A percentile compares a stretch with the other conserved stretches of the same genome.
Evolutionary conservation across 2,329 filamentous ascomycete genomes (phyloP).

Genomic region (Colletotrichum shisoi): DNA sequence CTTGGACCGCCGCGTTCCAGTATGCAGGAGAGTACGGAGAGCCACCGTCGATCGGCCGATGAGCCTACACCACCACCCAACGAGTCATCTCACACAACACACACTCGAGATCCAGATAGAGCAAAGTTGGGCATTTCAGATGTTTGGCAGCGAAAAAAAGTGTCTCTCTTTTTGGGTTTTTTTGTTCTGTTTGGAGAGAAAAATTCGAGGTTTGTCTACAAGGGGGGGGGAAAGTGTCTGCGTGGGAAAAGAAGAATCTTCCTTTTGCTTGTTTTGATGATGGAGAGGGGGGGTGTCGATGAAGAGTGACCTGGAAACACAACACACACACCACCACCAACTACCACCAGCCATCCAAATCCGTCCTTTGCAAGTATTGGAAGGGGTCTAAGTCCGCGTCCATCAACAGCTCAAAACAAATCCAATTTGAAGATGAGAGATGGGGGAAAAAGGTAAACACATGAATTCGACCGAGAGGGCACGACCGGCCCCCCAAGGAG

Average conservation of each 20-base stretch:
- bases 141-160: conserved; percentile 28
- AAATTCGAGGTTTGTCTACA: conserved; percentile 28
- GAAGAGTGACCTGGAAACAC: conserved; percentile 37
- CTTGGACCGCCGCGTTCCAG: background rate
- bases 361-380: conserved; percentile 3
- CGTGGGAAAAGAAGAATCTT: conserved; percentile 23
- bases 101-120: background rate
- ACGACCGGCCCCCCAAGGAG: conserved; percentile 40
- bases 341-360: background rate
- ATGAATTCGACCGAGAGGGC: conserved; percentile 47
- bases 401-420: conserved; percentile 41
- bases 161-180: background rate
- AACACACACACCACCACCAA: conserved; percentile 7
- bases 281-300: conserved; percentile 10
- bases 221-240: conserved; percentile 13
- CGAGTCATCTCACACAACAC: background rate
- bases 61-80: background rate
- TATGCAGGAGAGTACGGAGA: background rate
- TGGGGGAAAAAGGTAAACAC: conserved; percentile 48
- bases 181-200: conserved; percentile 8
- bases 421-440: conserved; percentile 20
- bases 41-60: conserved; percentile 9
- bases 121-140: too few relatives aligned
- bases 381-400: conserved; percentile 1
- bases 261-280: conserved; percentile 25